Conservation (phyloP, 2,329 filamentous ascomycete species). For the Fusarium sororula region DNA sequence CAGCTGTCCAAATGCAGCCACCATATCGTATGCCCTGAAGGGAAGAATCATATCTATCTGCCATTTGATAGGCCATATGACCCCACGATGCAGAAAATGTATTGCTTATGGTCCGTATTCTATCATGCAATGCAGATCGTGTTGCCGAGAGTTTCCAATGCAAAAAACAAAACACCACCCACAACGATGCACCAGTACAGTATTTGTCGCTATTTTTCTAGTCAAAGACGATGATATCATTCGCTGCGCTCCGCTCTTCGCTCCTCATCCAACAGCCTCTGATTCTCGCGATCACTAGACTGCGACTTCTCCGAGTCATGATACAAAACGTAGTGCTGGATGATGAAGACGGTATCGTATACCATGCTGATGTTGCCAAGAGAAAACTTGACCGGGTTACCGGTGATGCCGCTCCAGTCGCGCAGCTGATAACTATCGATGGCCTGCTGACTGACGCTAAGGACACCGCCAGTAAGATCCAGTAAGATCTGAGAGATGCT, state of each 20-base stretch:
- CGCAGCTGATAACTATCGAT: slow-evolving; percentile 86
- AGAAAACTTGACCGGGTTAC: slow-evolving; percentile 90
- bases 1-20: not conserved
- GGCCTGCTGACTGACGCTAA: slow-evolving; percentile 82
- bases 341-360: slow-evolving; percentile 87
- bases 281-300: slow-evolving; percentile 27
- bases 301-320: slow-evolving; percentile 26
- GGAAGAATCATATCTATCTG: not conserved
- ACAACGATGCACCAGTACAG: not conserved
- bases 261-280: slow-evolving; percentile 44
- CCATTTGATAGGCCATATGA: not conserved
- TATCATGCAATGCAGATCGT: slow-evolving; percentile 2
- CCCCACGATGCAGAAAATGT: not conserved
- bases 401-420: slow-evolving; percentile 90
- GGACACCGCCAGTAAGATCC: slow-evolving; percentile 81
- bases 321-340: slow-evolving; percentile 90
- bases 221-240: not conserved
- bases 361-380: slow-evolving; percentile 86
- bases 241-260: slow-evolving; percentile 33
- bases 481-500: slow-evolving; percentile 85
- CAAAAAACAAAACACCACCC: not conserved
- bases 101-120: not conserved
- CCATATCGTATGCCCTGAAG: not conserved
- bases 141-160: not conserved
- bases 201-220: not conserved